These are phyloP conservation scores for Boletales sp. DNA, from an alignment of 768 basidiomycete species.

Conservation along the genomic window DNA sequence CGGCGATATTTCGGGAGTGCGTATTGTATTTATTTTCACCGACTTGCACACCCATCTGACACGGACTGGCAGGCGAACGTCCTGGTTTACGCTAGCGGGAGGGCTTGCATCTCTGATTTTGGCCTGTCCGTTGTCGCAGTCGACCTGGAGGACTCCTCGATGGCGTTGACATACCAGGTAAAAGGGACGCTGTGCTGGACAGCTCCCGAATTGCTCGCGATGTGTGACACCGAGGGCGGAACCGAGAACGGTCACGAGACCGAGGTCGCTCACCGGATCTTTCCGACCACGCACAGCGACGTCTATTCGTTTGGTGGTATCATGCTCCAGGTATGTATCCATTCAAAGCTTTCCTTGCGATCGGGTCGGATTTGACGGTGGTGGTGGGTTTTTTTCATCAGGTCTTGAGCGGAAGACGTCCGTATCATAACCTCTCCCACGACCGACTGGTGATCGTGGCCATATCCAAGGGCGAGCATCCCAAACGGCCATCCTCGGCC, in stretches of 20 bases:
- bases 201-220: slow-evolving; percentile 38
- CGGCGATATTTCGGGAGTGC: slow-evolving; percentile 29
- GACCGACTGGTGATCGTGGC: slow-evolving; percentile 19
- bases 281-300: slow-evolving; percentile 32
- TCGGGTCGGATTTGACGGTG: neutral
- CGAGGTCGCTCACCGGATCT: neutral
- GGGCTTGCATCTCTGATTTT: slow-evolving; percentile 44
- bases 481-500: slow-evolving; percentile 8
- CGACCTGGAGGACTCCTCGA: slow-evolving; percentile 31
- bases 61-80: slow-evolving; percentile 36
- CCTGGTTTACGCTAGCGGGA: slow-evolving; percentile 39
- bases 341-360: neutral
- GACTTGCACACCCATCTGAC: neutral
- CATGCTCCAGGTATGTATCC: slow-evolving; percentile 20
- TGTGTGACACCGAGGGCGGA: neutral
- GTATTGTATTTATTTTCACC: neutral
- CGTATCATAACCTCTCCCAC: slow-evolving; percentile 19
- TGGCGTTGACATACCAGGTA: slow-evolving; percentile 28
- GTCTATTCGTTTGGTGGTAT: slow-evolving; percentile 32
- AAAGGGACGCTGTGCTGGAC: slow-evolving; percentile 49
- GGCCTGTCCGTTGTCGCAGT: slow-evolving; percentile 41
- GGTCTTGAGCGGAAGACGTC: slow-evolving; percentile 20
- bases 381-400: neutral
- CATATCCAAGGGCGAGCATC: slow-evolving; percentile 10
- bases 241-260: neutral